Base-by-base conservation (phyloP, 371 early-diverging fungal species). In the Lichtheimia corymbifera region DNA sequence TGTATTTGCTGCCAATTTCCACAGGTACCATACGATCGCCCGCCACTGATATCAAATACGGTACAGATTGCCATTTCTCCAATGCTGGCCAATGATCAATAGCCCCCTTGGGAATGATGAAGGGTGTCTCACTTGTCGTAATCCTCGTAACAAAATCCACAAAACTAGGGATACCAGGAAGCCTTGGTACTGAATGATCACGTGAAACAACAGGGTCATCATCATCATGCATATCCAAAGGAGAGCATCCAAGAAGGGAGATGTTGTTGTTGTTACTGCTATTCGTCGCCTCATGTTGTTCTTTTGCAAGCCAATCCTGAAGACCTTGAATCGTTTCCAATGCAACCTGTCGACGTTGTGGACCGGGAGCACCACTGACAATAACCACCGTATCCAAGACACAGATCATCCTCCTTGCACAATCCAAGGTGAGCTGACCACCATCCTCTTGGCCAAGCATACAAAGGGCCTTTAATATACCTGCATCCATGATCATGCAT, bases 1-100 rank as follows among this genome's bases (percentile, higher is more conserved):
- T 90, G 68, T 95, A 95, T 13, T 83, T 74, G 7, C 74, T 63
- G 1, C 95, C 95, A 40, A 93, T 67, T 68, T 97, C 97, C 2
- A 97, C 86, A 0, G 97, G 96, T 0, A 97, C 94, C 11, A 88
- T 69, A 0, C 95, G 88, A 58, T 90, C 83, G 2, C 80, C 76
- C 6, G 91, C 96, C 5, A 90, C 79, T 0, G 74, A 63, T 15
- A 64, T 22, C 7, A 95, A 61, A 61, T 90, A 89, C 1, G 77
- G 80, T 7, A 85, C 58, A 47, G 88, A 80, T 1, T 65, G 50
- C 95, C 94, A 94, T 9, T 70, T 60, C 0, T 74, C 64, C 28
- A 83, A 72, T 5, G 92, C 92, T 2, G 93, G 94, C 94, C 94
- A 94, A 58, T 86, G 79, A 0, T 80, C 79, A 11, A 89, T 71